Percentiles rank a stretch among this genome's conserved stretches.
Evolutionary conservation across 2,329 filamentous ascomycete genomes (phyloP).

Genomic region (Verticillium tricorpus): DNA sequence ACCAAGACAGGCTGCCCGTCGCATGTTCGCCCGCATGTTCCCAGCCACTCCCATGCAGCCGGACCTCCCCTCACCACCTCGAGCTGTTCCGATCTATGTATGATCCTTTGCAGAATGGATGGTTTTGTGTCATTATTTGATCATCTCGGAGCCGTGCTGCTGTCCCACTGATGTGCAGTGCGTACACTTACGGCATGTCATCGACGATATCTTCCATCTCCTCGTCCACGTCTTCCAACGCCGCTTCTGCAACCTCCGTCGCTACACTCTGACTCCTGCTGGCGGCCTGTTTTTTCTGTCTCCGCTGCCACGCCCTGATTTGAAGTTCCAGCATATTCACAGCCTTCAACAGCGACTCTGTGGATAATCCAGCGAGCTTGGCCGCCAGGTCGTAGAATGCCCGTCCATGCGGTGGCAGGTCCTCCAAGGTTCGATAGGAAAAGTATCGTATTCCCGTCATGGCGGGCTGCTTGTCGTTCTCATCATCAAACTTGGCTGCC

Average conservation of each 20-base stretch:
- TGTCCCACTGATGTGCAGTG: too few relatives aligned
- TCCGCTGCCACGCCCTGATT: slow-evolving; percentile 28
- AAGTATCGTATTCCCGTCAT: slow-evolving; percentile 12
- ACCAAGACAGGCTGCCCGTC: neutral
- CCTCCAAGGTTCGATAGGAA: slow-evolving; percentile 18
- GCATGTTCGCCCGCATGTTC: too few relatives aligned
- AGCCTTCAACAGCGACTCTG: slow-evolving; percentile 27
- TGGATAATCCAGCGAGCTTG: slow-evolving; percentile 26
- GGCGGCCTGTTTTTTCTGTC: neutral
- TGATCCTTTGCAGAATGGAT: too few relatives aligned
- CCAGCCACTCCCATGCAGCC: neutral
- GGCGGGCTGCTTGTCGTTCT: neutral
- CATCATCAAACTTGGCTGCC: neutral
- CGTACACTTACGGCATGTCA: neutral
- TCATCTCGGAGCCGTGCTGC: too few relatives aligned
- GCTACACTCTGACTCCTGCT: neutral
- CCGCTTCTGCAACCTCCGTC: neutral
- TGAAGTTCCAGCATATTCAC: slow-evolving; percentile 33
- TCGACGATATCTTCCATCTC: neutral
- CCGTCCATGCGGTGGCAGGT: slow-evolving; percentile 24
- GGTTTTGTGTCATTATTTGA: too few relatives aligned
- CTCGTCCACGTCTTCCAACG: neutral
- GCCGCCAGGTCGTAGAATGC: slow-evolving; percentile 27
- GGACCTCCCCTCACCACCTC: neutral
- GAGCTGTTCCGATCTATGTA: too few relatives aligned